Evolutionary conservation across 805 yeast species (phyloP).

Genomic region (Saccharomyces kudriavzevii): DNA sequence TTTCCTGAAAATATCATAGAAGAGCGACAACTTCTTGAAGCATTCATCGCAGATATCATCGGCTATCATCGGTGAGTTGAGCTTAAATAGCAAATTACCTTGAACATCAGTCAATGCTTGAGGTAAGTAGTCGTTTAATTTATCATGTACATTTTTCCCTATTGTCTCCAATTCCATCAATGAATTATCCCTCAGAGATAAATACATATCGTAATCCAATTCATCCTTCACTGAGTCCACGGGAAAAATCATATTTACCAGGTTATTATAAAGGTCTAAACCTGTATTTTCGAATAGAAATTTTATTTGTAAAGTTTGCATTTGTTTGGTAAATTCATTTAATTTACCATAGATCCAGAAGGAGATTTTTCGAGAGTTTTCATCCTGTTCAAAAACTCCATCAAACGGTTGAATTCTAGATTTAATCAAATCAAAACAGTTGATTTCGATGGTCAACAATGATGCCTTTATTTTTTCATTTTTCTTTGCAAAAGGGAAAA

Average conservation of each 20-base stretch:
- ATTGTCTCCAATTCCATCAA: constrained; percentile 37
- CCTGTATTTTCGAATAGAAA: constrained; percentile 45
- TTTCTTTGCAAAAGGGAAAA: constrained; percentile 26
- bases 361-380: constrained; percentile 15
- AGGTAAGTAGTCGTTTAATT: constrained; percentile 39
- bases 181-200: constrained; percentile 55
- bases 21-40: constrained; percentile 39
- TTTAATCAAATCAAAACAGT: constrained; percentile 55
- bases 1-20: constrained; percentile 33
- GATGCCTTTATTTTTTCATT: constrained; percentile 20
- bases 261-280: constrained; percentile 50
- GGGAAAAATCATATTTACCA: constrained; percentile 67
- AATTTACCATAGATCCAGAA: constrained; percentile 29
- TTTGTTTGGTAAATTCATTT: constrained; percentile 17
- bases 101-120: constrained; percentile 54
- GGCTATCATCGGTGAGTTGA: constrained; percentile 57
- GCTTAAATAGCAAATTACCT: constrained; percentile 44
- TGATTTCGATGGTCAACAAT: constrained; percentile 39
- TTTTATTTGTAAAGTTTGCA: constrained; percentile 41
- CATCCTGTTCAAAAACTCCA: constrained; percentile 31
- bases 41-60: constrained; percentile 47
- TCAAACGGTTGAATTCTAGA: constrained; percentile 39
- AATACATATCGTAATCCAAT: constrained; percentile 54
- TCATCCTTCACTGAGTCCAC: constrained; percentile 42
- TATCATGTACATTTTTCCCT: constrained; percentile 39